Evolutionary conservation across 164 flowering plant genomes (phyloP), one percentile per base, ranked within the genome.

Genomic region (Tetracentron sinense): DNA sequence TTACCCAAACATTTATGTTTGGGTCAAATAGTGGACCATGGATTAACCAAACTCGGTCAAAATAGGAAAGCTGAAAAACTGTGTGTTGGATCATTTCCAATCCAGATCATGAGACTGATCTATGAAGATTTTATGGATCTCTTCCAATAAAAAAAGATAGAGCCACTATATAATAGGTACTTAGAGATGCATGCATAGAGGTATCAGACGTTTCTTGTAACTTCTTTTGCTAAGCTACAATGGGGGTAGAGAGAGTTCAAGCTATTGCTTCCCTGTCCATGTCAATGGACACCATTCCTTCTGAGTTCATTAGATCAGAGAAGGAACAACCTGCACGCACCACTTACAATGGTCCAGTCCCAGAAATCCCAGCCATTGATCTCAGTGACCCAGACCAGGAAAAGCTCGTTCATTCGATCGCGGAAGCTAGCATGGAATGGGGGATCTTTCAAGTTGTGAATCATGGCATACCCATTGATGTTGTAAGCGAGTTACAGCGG

Each of bases 391-490:
- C 78, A 0, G 83, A 82, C 21, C 66, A 77, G 31, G 65, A 72
- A 1, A 64, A 69, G 4, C 66, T 82, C 19, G 61, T 73, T 6
- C 31, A 44, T 2, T 22, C 14, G n/a, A 68, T 90, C 6, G 65
- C 61, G 0, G 66, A 82, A 1, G 96, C 90, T 0, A 75, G 84
- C 66, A 19, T 30, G 3, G 75, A 82, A 6, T 86, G 92, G 88
- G 93, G 96, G 0, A 70, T 88, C 33, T 85, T 86, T 63, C 89
- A 89, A 54, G 62, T 88, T 1, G 78, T 87, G 56, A 86, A 87
- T 77, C 96, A 86, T 66, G 87, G 78, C 6, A 72, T 90, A 1
- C 89, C 92, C 0, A 49, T 7, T 15, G 88, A 89, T 0, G 78
- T 75, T 0, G 81, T 89, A 0, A 14, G 23, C 15, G 70, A 69